Conservation (phyloP, 768 basidiomycete species). For the Chlorophyllum brunneum region DNA sequence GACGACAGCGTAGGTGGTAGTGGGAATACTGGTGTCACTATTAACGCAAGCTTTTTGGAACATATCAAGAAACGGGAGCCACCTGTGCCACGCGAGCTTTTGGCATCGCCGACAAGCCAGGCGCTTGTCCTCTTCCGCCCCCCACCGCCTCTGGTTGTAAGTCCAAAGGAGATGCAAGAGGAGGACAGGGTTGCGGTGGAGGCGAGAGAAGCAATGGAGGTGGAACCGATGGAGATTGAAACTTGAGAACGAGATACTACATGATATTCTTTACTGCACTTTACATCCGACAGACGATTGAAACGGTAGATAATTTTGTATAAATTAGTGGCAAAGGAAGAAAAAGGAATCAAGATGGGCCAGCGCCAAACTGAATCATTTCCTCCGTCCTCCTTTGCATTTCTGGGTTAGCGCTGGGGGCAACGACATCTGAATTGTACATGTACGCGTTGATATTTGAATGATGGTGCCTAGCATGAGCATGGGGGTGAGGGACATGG, state of each 20-base stretch:
- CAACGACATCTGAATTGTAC: constrained; percentile 31
- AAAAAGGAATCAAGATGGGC: constrained; percentile 25
- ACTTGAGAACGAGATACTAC: background rate
- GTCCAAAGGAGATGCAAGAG: constrained; percentile 15
- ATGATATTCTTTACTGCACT: constrained; percentile 3
- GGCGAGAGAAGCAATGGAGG: constrained; percentile 57
- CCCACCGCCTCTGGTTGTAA: constrained; percentile 20
- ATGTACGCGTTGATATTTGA: constrained; percentile 43
- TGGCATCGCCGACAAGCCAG: constrained; percentile 28
- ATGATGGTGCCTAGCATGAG: constrained; percentile 72
- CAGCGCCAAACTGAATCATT: constrained; percentile 45
- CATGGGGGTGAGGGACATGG: constrained; percentile 77
- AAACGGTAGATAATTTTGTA: constrained; percentile 18
- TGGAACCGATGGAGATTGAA: constrained; percentile 30
- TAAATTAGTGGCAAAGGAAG: constrained; percentile 11
- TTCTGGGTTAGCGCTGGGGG: constrained; percentile 26
- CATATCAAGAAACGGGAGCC: constrained; percentile 33
- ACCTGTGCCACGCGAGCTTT: constrained; percentile 16
- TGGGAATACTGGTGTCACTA: constrained; percentile 14
- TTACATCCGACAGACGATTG: constrained; percentile 16
- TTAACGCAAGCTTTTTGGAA: constrained; percentile 44
- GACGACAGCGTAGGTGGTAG: constrained; percentile 31
- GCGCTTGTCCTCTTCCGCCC: constrained; percentile 58
- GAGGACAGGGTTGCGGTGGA: too few relatives aligned
- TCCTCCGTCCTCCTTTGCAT: constrained; percentile 40